Evolutionary conservation across 345 rosid genomes (phyloP).

Genomic region (Gossypium bickii): DNA sequence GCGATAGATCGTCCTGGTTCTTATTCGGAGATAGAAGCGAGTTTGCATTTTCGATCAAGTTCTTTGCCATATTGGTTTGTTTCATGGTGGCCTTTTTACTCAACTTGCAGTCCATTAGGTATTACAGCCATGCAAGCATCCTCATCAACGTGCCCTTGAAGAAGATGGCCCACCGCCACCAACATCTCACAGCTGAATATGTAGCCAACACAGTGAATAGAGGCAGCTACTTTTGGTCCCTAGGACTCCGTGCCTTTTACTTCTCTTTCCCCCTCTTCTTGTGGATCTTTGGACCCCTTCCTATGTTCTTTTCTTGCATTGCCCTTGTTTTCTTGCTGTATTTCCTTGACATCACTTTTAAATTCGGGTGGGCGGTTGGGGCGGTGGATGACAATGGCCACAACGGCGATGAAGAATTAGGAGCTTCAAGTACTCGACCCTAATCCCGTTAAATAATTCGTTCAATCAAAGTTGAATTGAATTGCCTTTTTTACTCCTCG

Average conservation of each 20-base stretch:
- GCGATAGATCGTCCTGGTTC: slow-evolving; percentile 20
- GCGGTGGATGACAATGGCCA: slow-evolving; percentile 17
- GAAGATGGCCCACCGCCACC: slow-evolving; percentile 32
- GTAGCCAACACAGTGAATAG: slow-evolving; percentile 64
- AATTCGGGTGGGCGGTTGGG: slow-evolving; percentile 36
- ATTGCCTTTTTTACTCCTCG: background rate
- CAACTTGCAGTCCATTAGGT: slow-evolving; percentile 71
- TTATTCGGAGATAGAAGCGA: slow-evolving; percentile 57
- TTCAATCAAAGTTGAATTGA: background rate
- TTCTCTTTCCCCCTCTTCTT: slow-evolving; percentile 77
- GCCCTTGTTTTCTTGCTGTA: slow-evolving; percentile 56
- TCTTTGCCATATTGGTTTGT: slow-evolving; percentile 60
- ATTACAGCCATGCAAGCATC: slow-evolving; percentile 86
- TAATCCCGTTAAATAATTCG: background rate
- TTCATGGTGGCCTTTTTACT: slow-evolving; percentile 66
- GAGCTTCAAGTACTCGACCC: background rate
- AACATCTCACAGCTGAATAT: slow-evolving; percentile 47
- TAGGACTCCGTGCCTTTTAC: slow-evolving; percentile 83
- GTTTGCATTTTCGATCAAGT: slow-evolving; percentile 54
- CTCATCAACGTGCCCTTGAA: slow-evolving; percentile 74
- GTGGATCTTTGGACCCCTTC: slow-evolving; percentile 90
- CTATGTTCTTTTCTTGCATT: slow-evolving; percentile 60
- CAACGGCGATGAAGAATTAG: slow-evolving; percentile 29
- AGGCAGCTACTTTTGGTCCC: slow-evolving; percentile 89
- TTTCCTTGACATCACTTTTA: slow-evolving; percentile 55